Conservation (phyloP, 2,329 filamentous ascomycete species). For the Alternaria sp. region DNA sequence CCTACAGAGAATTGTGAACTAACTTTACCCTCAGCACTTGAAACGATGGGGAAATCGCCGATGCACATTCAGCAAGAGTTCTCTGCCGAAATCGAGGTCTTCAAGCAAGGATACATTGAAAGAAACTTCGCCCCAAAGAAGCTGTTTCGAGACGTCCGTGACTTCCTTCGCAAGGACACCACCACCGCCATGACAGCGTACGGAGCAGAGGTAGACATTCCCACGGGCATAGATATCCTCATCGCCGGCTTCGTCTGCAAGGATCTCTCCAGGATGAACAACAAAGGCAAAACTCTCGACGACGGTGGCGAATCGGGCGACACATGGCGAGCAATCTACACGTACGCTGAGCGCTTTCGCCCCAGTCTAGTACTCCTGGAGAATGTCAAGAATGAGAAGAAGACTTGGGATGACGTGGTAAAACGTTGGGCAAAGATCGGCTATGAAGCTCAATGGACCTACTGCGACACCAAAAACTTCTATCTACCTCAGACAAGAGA, state of each 20-base stretch:
- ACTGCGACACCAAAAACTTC: slow-evolving; percentile 72
- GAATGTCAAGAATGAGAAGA: slow-evolving; percentile 63
- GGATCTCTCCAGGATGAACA: slow-evolving; percentile 74
- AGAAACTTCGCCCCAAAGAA: slow-evolving; percentile 52
- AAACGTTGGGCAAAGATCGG: slow-evolving; percentile 56
- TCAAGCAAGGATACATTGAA: slow-evolving; percentile 58
- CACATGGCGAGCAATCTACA: slow-evolving; percentile 68
- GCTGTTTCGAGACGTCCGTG: slow-evolving; percentile 55
- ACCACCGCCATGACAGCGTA: slow-evolving; percentile 68
- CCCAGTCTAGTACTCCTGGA: slow-evolving; percentile 74
- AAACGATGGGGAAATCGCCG: slow-evolving; percentile 7
- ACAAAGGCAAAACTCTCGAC: slow-evolving; percentile 57
- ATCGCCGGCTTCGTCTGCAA: slow-evolving; percentile 78
- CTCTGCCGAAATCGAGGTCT: slow-evolving; percentile 55
- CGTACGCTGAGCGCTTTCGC: slow-evolving; percentile 61
- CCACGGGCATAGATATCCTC: slow-evolving; percentile 66
- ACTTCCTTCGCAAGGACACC: slow-evolving; percentile 55
- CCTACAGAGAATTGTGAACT: background rate
- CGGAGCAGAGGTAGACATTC: slow-evolving; percentile 65
- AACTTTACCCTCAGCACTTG: slow-evolving; percentile 15
- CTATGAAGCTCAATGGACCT: slow-evolving; percentile 61
- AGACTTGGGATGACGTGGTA: slow-evolving; percentile 65
- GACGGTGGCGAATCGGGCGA: slow-evolving; percentile 68
- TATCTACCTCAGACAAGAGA: slow-evolving; percentile 72
- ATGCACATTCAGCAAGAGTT: slow-evolving; percentile 50